Evolutionary conservation across 2,329 filamentous ascomycete species (phyloP).

Genomic region (Knoxdaviesia proteae): DNA sequence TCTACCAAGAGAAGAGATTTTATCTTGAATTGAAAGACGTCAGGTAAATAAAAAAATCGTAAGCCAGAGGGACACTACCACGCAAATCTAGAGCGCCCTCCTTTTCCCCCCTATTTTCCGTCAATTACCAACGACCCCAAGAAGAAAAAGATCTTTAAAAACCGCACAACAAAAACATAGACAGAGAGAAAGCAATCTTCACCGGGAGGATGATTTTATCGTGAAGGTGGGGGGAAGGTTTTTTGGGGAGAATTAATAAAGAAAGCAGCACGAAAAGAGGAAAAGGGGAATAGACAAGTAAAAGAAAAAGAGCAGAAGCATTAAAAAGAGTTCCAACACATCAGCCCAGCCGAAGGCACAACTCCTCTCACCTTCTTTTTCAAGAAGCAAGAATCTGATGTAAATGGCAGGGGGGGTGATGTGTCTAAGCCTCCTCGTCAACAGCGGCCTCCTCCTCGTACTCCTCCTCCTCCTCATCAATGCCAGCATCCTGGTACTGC

Average conservation of each 20-base stretch:
- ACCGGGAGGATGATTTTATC: background rate
- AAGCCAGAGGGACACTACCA: slow-evolving; percentile 4
- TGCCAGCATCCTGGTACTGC: slow-evolving; percentile 98
- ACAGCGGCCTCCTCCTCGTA: slow-evolving; percentile 67
- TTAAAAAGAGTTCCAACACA: background rate
- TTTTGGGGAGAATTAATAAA: no score
- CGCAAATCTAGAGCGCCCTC: slow-evolving; percentile 15
- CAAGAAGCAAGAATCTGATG: background rate
- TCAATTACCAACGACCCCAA: slow-evolving; percentile 8
- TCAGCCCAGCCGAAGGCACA: background rate
- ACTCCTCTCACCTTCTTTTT: no score
- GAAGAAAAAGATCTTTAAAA: slow-evolving; percentile 6
- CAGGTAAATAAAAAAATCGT: slow-evolving; percentile 5
- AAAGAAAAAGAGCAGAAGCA: background rate
- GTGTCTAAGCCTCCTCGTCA: slow-evolving; percentile 43
- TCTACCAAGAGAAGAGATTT: no score
- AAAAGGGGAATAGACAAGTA: background rate
- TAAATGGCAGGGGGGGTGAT: slow-evolving; percentile 1
- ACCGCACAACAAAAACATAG: slow-evolving; percentile 3
- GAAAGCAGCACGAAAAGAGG: background rate
- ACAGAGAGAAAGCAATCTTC: slow-evolving; percentile 1
- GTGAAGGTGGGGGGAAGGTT: no score
- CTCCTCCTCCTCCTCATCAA: slow-evolving; percentile 94
- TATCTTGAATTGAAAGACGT: slow-evolving; percentile 3
- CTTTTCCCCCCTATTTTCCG: slow-evolving; percentile 7